A percentile compares a stretch with the other conserved stretches of the same genome.
Conservation (phyloP, 352 stramenopile genomes). For the Phytophthora vignae region DNA sequence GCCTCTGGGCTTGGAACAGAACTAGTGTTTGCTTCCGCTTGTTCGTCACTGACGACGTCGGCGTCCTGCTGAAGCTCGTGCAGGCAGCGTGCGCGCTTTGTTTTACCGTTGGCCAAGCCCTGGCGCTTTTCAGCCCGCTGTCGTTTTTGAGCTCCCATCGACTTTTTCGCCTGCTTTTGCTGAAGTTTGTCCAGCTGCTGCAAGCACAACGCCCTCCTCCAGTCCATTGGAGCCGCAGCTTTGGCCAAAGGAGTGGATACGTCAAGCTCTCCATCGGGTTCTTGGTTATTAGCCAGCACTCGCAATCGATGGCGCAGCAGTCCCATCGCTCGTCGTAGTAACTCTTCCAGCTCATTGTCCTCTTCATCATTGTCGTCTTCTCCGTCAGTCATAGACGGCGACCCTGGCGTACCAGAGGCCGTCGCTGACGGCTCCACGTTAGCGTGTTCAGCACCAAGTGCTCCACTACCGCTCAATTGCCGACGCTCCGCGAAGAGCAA, state of each 20-base stretch:
- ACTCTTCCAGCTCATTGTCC: neutral
- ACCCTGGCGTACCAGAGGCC: neutral
- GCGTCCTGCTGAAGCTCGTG: slow-evolving; percentile 10
- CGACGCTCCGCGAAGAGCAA: neutral
- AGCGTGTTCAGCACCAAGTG: neutral
- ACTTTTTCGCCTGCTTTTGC: neutral
- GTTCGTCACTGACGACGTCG: neutral
- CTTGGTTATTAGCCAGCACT: neutral
- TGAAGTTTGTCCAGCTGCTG: neutral
- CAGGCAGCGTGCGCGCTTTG: slow-evolving; percentile 12
- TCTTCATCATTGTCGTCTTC: neutral
- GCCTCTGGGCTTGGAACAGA: neutral
- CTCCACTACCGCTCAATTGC: neutral
- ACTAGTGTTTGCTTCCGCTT: neutral
- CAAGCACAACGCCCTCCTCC: no score
- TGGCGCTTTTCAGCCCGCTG: neutral
- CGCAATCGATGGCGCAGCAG: neutral
- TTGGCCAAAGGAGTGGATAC: neutral
- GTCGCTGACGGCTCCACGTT: neutral
- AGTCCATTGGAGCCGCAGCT: no score
- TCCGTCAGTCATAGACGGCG: neutral
- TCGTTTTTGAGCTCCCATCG: neutral
- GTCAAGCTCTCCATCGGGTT: neutral
- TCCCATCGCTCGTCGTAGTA: neutral
- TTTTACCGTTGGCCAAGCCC: neutral